These are phyloP conservation scores for Tolypocladium endophyticum DNA, from an alignment of 2,329 filamentous ascomycete species.

Conservation along the genomic window DNA sequence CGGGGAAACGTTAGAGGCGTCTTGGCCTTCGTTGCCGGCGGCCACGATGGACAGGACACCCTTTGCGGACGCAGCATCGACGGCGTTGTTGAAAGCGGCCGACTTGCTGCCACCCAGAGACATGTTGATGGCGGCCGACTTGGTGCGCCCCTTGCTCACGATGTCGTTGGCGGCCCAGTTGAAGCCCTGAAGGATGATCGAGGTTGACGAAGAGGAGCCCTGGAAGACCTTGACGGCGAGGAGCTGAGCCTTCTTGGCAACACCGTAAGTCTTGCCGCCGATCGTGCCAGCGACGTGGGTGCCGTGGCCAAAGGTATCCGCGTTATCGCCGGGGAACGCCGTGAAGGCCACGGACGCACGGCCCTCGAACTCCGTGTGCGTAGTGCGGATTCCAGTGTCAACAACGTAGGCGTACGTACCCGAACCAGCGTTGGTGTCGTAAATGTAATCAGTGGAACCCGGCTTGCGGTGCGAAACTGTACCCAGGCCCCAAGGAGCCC, in stretches of 20 bases:
- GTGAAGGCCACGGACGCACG: constrained; percentile 28
- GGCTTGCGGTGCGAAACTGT: constrained; percentile 18
- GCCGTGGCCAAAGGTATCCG: constrained; percentile 28
- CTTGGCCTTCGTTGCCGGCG: constrained; percentile 38
- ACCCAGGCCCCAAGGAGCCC: constrained; percentile 21
- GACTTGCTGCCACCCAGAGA: constrained; percentile 40
- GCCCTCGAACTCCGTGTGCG: constrained; percentile 43
- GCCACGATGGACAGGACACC: constrained; percentile 44
- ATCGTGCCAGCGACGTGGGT: constrained; percentile 29
- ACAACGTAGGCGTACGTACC: constrained; percentile 50
- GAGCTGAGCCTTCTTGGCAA: constrained; percentile 33
- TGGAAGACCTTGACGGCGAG: constrained; percentile 36
- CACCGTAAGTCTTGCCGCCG: constrained; percentile 22
- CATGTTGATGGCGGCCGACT: constrained; percentile 40
- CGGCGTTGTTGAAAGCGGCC: constrained; percentile 36
- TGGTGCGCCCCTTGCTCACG: constrained; percentile 24
- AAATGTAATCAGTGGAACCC: constrained; percentile 30
- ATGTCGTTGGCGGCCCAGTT: constrained; percentile 36
- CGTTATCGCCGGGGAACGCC: constrained; percentile 13
- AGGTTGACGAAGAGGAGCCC: constrained; percentile 12
- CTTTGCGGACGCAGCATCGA: constrained; percentile 29
- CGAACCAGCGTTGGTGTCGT: constrained; percentile 35
- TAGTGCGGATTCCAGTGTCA: constrained; percentile 48
- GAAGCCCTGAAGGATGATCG: constrained; percentile 22
- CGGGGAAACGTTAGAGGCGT: constrained; percentile 16